Base-by-base conservation (phyloP, 257 asterid genomes). In the Nicotiana sylvestris region DNA sequence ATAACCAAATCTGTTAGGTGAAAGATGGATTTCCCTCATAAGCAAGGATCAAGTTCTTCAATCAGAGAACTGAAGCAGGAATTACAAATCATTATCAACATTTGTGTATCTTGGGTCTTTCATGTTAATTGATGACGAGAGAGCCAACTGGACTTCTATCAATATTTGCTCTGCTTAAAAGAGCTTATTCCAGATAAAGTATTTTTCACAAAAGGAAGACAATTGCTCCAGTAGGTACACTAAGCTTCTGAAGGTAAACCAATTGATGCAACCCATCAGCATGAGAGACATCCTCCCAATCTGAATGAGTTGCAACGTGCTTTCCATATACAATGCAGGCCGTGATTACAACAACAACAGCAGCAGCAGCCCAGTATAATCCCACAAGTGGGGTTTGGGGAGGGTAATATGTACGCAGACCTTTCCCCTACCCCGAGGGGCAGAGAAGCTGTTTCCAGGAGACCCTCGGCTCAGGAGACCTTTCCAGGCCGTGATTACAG, bases 141-240 rank as follows among this genome's bases (percentile, higher is more conserved):
- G 35, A 70, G 35, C 78, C 37, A 70, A 70, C 35, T 70, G 78
- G 37, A 70, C 35, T 13, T 72, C 51, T 72, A 13, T 5, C 60
- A 72, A 46, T 72, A 72, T 72, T 25, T 74, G 39, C 15, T 49
- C 79, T 21, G 62, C 62, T 74, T 74, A 74, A 49, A 43, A 74
- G 39, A 46, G 62, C 79, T 43, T 74, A 46, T 29, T 74, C 61
- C 61, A 49, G 49, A 30, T 66, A 15, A 64, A 65, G 69, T 65
- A 66, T 66, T 66, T 30, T n/a, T 30, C 61, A 68, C 39, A 35
- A 68, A 68, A 7, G 55, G 49, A 68, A 43, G 15, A 74, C 18
- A 74, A 25, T 49, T 70, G 37, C 78, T 49, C 78, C n/a, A 5
- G 35, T 39, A 27, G 58, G 60, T 43, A 70, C 7, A 43, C 60